Conservation (phyloP, 1,139 yeast species). For the Suhomyces chickasaworum region DNA sequence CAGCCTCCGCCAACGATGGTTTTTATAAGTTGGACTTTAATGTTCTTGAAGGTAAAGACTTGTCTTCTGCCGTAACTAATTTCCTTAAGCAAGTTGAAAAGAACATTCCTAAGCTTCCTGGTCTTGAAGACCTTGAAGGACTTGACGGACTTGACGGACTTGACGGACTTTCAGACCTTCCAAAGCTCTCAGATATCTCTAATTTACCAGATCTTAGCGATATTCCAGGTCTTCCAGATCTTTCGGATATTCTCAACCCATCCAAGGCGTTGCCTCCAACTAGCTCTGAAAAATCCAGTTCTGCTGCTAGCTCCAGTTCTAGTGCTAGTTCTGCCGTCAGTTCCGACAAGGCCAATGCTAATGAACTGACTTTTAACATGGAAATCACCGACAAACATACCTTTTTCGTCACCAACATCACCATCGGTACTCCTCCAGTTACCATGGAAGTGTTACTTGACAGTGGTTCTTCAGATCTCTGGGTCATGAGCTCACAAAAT, state of each 20-base stretch:
- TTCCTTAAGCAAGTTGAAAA: constrained; percentile 15
- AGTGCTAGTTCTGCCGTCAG: background rate
- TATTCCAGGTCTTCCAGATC: background rate
- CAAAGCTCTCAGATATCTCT: background rate
- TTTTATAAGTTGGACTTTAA: constrained; percentile 25
- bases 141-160: background rate
- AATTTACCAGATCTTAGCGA: background rate
- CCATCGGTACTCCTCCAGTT: constrained; percentile 60
- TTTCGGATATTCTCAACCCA: background rate
- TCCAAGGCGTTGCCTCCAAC: background rate
- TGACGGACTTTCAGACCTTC: background rate
- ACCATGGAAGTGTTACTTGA: constrained; percentile 35
- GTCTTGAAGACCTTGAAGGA: background rate
- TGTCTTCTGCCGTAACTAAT: constrained; percentile 18
- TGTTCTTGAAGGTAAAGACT: constrained; percentile 22
- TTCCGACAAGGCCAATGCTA: background rate
- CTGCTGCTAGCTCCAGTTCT: no score
- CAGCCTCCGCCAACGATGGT: constrained; percentile 24
- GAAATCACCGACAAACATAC: constrained; percentile 18
- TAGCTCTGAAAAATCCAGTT: background rate
- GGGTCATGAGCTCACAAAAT: constrained; percentile 15
- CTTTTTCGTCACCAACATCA: constrained; percentile 39
- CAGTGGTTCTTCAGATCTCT: constrained; percentile 26
- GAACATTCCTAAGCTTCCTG: background rate
- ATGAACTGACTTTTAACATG: constrained; percentile 6